These are phyloP conservation scores for Ganoderma lingzhi DNA, from an alignment of 1,284 basidiomycete genomes.

Conservation along the genomic window DNA sequence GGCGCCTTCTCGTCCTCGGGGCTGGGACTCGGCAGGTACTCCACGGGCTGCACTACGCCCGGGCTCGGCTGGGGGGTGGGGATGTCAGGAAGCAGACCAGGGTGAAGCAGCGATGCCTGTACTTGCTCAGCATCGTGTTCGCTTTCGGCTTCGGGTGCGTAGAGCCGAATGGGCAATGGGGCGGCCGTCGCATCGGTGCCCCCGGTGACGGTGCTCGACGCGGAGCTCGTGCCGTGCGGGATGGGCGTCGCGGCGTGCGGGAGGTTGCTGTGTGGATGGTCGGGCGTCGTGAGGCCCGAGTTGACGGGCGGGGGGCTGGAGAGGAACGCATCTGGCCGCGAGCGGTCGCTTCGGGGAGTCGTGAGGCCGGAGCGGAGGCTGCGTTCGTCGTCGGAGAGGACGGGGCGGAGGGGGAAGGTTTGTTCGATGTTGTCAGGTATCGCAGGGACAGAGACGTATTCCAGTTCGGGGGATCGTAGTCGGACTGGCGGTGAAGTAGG, in stretches of 20 bases:
- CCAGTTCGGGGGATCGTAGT: constrained; percentile 32
- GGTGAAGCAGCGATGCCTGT: constrained; percentile 35
- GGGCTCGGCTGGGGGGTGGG: constrained; percentile 34
- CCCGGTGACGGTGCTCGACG: constrained; percentile 25
- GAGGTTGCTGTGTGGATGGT: constrained; percentile 21
- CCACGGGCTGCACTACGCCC: constrained; percentile 32
- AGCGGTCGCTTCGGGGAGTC: constrained; percentile 36
- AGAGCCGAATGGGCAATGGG: constrained; percentile 33
- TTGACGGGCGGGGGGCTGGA: constrained; percentile 35
- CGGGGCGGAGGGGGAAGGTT: constrained; percentile 12
- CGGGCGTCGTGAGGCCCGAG: constrained; percentile 40
- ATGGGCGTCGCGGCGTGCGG: constrained; percentile 19
- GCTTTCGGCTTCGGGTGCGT: constrained; percentile 18
- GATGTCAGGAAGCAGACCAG: constrained; percentile 34
- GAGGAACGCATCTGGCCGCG: constrained; percentile 28
- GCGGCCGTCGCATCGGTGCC: constrained; percentile 29
- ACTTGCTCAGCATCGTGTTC: constrained; percentile 27
- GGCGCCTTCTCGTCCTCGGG: constrained; percentile 13
- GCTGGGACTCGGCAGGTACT: constrained; percentile 22
- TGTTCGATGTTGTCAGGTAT: constrained; percentile 37
- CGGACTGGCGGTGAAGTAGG: constrained; percentile 13
- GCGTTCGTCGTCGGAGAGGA: constrained; percentile 30
- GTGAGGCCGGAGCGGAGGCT: constrained; percentile 23
- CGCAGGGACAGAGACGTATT: constrained; percentile 38
- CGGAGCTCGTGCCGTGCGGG: constrained; percentile 35